Percentiles rank a stretch among this genome's conserved stretches.
These are phyloP conservation scores for Taiozyma sp. DNA, from an alignment of 1,139 yeast species.

Conservation along the genomic window DNA sequence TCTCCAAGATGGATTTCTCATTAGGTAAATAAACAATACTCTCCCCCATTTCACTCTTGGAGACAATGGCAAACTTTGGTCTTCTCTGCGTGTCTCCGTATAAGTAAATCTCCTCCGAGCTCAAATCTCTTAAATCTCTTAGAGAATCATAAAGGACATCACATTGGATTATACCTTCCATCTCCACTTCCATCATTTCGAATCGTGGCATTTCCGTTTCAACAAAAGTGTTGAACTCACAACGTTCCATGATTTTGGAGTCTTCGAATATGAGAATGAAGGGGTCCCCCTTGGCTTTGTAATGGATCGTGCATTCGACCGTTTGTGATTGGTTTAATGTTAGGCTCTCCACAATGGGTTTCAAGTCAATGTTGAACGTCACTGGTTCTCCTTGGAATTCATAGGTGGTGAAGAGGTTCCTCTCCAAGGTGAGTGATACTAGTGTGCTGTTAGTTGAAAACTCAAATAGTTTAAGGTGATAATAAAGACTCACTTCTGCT, in stretches of 20 bases:
- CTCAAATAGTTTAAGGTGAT: neutral
- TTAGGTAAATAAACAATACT: slow-evolving; percentile 66
- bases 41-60: slow-evolving; percentile 63
- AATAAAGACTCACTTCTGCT: slow-evolving; percentile 17
- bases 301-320: slow-evolving; percentile 39
- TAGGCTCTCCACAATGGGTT: slow-evolving; percentile 40
- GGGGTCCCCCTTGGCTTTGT: slow-evolving; percentile 56
- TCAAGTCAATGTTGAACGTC: slow-evolving; percentile 32
- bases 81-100: slow-evolving; percentile 22
- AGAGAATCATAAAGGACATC: slow-evolving; percentile 58
- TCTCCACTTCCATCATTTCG: slow-evolving; percentile 43
- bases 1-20: slow-evolving; percentile 56
- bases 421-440: slow-evolving; percentile 20
- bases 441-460: neutral
- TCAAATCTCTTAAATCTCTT: slow-evolving; percentile 61
- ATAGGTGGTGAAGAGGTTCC: slow-evolving; percentile 28
- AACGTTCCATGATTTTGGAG: slow-evolving; percentile 57
- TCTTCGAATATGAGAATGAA: slow-evolving; percentile 71
- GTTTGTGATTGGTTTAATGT: slow-evolving; percentile 30
- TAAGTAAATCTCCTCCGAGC: slow-evolving; percentile 54
- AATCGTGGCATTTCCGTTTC: slow-evolving; percentile 23
- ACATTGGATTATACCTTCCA: slow-evolving; percentile 66
- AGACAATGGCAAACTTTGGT: slow-evolving; percentile 41
- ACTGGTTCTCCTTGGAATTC: slow-evolving; percentile 12
- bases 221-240: slow-evolving; percentile 57